Conservation (phyloP, 2,329 filamentous ascomycete species). For the Arachnomyces sp. region DNA sequence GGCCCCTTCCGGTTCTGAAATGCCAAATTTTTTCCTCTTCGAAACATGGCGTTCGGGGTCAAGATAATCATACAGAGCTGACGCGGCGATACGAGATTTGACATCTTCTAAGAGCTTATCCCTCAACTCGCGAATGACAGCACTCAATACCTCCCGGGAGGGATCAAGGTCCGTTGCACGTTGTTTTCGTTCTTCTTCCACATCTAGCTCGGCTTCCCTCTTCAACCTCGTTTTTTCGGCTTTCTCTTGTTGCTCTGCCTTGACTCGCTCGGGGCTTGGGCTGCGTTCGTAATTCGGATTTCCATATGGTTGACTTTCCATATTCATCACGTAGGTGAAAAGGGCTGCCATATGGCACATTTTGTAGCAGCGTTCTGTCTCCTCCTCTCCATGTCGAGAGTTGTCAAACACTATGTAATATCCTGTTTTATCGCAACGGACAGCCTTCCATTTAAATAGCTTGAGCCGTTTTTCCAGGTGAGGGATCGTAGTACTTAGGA, state of each 20-base stretch:
- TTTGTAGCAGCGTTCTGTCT: slow-evolving; percentile 72
- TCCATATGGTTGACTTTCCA: slow-evolving; percentile 70
- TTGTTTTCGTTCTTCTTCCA: slow-evolving; percentile 84
- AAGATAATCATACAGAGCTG: slow-evolving; percentile 70
- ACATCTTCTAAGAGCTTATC: slow-evolving; percentile 86
- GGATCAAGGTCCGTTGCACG: slow-evolving; percentile 84
- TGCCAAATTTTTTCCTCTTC: slow-evolving; percentile 73
- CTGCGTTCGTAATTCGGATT: slow-evolving; percentile 55
- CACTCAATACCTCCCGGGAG: slow-evolving; percentile 72
- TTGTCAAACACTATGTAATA: slow-evolving; percentile 91
- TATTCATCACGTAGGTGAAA: slow-evolving; percentile 88
- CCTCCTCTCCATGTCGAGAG: slow-evolving; percentile 64
- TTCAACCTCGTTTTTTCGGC: slow-evolving; percentile 60
- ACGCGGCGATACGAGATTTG: slow-evolving; percentile 76
- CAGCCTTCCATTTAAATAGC: slow-evolving; percentile 70
- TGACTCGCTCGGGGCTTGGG: slow-evolving; percentile 37
- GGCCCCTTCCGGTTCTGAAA: slow-evolving; percentile 60
- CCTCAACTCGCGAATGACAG: slow-evolving; percentile 70
- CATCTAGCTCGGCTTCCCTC: slow-evolving; percentile 69
- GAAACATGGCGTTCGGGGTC: slow-evolving; percentile 71
- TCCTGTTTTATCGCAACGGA: slow-evolving; percentile 74
- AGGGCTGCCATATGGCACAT: slow-evolving; percentile 73
- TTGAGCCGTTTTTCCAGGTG: slow-evolving; percentile 88
- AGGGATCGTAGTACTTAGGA: slow-evolving; percentile 73
- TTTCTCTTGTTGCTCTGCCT: slow-evolving; percentile 47